Evolutionary conservation across 805 yeast species (phyloP).

Genomic region (Candida ortonii): DNA sequence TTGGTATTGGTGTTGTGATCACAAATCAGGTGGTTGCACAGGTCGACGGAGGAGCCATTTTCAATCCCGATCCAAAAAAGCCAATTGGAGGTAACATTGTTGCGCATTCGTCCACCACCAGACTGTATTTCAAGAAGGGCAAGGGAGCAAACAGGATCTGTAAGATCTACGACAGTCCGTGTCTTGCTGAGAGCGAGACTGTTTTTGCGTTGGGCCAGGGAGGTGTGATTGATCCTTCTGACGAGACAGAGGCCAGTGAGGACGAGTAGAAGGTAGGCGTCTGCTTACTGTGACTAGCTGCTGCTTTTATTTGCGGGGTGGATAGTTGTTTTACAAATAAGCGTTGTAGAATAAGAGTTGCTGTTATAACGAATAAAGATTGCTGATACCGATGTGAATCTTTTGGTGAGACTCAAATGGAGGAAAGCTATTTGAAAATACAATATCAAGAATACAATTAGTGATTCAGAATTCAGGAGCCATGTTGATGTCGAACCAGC

Average conservation of each 20-base stretch:
- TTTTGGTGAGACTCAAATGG: too few relatives aligned
- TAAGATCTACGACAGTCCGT: constrained; percentile 93
- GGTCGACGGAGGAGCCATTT: constrained; percentile 85
- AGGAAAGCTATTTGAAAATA: too few relatives aligned
- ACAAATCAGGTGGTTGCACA: constrained; percentile 97
- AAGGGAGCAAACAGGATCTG: constrained; percentile 90
- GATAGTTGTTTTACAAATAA: too few relatives aligned
- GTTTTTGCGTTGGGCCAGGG: constrained; percentile 95
- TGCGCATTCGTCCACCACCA: constrained; percentile 94
- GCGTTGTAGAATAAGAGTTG: too few relatives aligned
- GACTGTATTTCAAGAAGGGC: constrained; percentile 87
- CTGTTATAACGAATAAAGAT: too few relatives aligned
- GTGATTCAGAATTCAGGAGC: constrained; percentile 51
- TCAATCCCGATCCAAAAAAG: constrained; percentile 95
- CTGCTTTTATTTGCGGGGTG: background rate
- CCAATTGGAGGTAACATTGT: constrained; percentile 98
- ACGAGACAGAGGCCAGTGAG: constrained; percentile 38
- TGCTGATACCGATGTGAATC: too few relatives aligned
- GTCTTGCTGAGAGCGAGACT: constrained; percentile 93
- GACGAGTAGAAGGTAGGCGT: constrained; percentile 57
- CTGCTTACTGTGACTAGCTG: too few relatives aligned
- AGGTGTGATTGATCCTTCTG: constrained; percentile 92
- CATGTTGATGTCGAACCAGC: constrained; percentile 89
- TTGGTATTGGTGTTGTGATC: constrained; percentile 94
- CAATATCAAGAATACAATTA: too few relatives aligned